Conservation (phyloP, 345 rosid species). For the Brassica incana region DNA sequence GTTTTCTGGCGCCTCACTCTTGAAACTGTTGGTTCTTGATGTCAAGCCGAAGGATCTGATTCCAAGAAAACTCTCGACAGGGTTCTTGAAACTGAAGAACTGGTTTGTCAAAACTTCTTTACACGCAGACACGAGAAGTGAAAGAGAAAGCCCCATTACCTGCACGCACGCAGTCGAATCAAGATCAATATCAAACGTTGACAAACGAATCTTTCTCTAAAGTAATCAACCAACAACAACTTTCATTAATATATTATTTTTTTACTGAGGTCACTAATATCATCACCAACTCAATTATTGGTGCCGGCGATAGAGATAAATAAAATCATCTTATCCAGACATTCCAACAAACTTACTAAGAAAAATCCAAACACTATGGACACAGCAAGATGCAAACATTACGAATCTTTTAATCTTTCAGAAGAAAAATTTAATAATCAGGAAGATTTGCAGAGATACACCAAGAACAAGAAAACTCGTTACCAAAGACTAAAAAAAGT, state of each 20-base stretch:
- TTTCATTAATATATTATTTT: constrained; percentile 29
- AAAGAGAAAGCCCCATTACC: constrained; percentile 55
- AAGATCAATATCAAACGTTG: constrained; percentile 23
- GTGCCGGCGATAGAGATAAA: constrained; percentile 1
- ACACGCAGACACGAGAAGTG: constrained; percentile 49
- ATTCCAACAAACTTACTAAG: background rate
- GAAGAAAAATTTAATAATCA: background rate
- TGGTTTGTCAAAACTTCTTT: constrained; percentile 40
- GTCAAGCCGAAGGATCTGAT: constrained; percentile 40
- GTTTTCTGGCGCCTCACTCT: constrained; percentile 32
- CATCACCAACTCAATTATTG: constrained; percentile 28
- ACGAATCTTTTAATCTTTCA: background rate
- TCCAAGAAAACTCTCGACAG: constrained; percentile 33
- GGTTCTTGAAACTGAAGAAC: constrained; percentile 34
- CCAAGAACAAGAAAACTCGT: constrained; percentile 9
- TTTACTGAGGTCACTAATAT: constrained; percentile 18
- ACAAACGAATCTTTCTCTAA: constrained; percentile 29
- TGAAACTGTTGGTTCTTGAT: constrained; percentile 42
- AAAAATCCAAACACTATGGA: background rate
- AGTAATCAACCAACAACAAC: constrained; percentile 13
- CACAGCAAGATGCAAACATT: background rate
- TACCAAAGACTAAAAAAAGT: constrained; percentile 11
- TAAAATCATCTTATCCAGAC: constrained; percentile 9
- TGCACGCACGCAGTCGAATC: constrained; percentile 23
- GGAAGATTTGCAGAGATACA: constrained; percentile 19